A percentile compares a stretch with the other conserved stretches of the same genome.
phyloP scores from a whole-genome alignment of 257 asterid genomes.

The Capsicum chinense region DNA sequence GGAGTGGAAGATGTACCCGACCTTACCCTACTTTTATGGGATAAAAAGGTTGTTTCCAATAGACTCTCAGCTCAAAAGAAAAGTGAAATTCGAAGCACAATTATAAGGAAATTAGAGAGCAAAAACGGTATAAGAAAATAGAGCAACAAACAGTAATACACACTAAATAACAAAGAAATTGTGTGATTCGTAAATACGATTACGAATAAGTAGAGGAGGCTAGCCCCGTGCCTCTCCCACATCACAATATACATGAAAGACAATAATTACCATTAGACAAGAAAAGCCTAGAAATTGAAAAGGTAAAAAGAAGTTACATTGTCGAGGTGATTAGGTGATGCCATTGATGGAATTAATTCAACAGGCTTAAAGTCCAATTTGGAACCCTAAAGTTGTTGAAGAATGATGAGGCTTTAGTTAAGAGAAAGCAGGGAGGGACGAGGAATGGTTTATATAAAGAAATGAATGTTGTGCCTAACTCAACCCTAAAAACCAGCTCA shows the following conservation, averaged over 20 bases:
- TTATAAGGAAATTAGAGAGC: background rate
- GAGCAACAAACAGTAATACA: background rate
- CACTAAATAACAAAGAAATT: background rate
- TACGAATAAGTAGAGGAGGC: background rate
- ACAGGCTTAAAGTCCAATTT: slow-evolving; percentile 29
- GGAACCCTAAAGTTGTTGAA: slow-evolving; percentile 37
- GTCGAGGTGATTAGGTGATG: slow-evolving; percentile 57
- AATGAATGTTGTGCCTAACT: no score
- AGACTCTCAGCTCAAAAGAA: background rate
- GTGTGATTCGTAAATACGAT: background rate
- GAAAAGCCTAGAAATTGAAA: background rate
- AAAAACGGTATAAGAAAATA: background rate
- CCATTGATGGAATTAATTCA: slow-evolving; percentile 48
- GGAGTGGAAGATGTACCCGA: background rate
- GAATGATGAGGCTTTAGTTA: background rate
- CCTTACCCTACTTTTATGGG: background rate
- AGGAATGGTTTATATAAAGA: background rate
- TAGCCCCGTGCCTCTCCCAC: no score
- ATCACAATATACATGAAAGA: background rate
- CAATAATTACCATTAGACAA: background rate
- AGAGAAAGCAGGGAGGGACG: background rate
- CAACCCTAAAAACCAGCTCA: no score
- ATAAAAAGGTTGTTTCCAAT: background rate
- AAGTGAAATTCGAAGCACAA: background rate
- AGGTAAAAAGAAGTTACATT: slow-evolving; percentile 46